A percentile compares a stretch with the other conserved stretches of the same genome.
phyloP scores from a whole-genome alignment of 495 filamentous ascomycete species.

The Xylaria cubensis region DNA sequence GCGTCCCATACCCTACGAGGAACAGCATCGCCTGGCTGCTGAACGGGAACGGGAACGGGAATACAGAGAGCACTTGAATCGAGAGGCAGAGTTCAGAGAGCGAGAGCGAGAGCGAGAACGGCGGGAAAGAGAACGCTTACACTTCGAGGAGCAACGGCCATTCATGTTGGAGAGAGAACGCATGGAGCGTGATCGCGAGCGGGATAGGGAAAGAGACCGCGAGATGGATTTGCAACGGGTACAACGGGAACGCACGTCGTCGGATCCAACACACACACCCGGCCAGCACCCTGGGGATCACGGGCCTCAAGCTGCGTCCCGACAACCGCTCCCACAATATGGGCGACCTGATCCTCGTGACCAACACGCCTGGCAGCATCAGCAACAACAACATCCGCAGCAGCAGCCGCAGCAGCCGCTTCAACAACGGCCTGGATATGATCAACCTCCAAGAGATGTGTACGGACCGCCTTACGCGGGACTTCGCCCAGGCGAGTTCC shows the following conservation, averaged over 20 bases:
- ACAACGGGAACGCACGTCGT: conserved; percentile 41
- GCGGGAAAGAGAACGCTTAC: conserved; percentile 46
- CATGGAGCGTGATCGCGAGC: conserved; percentile 31
- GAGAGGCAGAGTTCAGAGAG: conserved; percentile 38
- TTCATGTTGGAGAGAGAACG: conserved; percentile 37
- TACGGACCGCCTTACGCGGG: conserved; percentile 49
- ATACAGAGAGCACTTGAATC: conserved; percentile 38
- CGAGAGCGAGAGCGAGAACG: conserved; percentile 49
- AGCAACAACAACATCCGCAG: conserved; percentile 20
- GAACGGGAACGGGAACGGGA: conserved; percentile 43
- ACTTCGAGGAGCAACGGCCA: conserved; percentile 46
- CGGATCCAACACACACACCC: conserved; percentile 36
- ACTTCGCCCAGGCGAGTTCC: conserved; percentile 53
- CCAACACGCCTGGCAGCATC: conserved; percentile 50
- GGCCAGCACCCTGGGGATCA: conserved; percentile 36
- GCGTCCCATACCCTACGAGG: conserved; percentile 41
- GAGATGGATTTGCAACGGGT: conserved; percentile 45
- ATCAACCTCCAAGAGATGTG: conserved; percentile 46
- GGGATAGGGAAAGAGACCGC: conserved; percentile 35
- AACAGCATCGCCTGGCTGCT: conserved; percentile 38
- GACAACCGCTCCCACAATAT: conserved; percentile 44
- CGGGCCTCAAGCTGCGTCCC: conserved; percentile 33
- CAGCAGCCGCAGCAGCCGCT: background rate
- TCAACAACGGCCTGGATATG: conserved; percentile 43
- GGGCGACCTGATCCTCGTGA: conserved; percentile 53